Conservation (phyloP, 176 grass and related monocot species). For the Lolium multiflorum region DNA sequence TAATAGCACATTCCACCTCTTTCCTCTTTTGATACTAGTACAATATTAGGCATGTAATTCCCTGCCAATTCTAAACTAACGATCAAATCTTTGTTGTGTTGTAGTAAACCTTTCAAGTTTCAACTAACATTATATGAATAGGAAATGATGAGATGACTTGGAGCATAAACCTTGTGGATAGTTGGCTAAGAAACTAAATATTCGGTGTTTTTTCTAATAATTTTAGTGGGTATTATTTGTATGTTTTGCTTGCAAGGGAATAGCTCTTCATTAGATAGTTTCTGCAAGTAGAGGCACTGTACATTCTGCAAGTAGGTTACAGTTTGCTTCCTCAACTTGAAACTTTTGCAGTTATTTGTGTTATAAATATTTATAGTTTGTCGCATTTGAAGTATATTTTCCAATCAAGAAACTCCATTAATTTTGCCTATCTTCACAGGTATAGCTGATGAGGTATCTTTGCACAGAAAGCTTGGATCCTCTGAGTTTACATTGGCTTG, state of each 20-base stretch:
- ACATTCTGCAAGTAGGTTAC: conserved; percentile 13
- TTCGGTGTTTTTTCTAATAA: conserved; percentile 22
- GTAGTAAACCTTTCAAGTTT: background rate
- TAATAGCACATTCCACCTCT: background rate
- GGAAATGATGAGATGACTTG: conserved; percentile 21
- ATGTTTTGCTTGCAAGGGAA: conserved; percentile 14
- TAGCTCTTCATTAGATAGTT: conserved; percentile 20
- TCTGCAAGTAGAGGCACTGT: conserved; percentile 15
- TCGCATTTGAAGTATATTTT: background rate
- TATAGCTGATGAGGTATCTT: conserved; percentile 64
- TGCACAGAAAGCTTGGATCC: conserved; percentile 79
- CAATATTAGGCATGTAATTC: conserved; percentile 11
- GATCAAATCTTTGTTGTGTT: conserved; percentile 27
- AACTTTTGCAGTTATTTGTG: conserved; percentile 1
- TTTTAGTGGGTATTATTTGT: conserved; percentile 21
- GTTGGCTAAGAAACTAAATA: conserved; percentile 19
- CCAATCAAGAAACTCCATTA: background rate
- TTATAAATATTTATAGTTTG: conserved; percentile 20
- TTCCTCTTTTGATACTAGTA: conserved; percentile 5
- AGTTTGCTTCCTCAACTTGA: conserved; percentile 8
- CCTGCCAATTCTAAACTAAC: background rate
- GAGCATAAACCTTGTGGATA: conserved; percentile 24
- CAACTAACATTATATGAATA: conserved; percentile 15
- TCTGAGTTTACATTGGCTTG: conserved; percentile 88
- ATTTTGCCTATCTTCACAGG: conserved; percentile 52